Base-by-base conservation (phyloP, 2,329 filamentous ascomycete genomes). In the Fusarium oxysporum region DNA sequence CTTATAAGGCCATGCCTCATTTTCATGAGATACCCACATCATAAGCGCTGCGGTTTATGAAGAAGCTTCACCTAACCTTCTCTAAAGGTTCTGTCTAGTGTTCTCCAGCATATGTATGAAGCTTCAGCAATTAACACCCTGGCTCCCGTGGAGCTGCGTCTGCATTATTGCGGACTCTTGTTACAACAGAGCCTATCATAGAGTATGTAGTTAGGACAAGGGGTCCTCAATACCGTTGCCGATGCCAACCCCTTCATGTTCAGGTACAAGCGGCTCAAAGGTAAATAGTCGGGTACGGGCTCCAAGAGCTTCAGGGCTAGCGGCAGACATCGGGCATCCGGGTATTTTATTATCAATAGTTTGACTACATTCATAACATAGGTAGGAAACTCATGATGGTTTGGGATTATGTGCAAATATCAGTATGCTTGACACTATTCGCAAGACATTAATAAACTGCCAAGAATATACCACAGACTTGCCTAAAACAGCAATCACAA, bases 151-250 rank as follows among this genome's bases (percentile, higher is more conserved):
- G 54, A 63, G 54, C 37, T 53, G 57, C 47, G 59, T 54, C 50
- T 71, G 33, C 48, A 32, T 63, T 50, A 32, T 54, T 50, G 53
- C 53, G 28, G 65, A 38, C 43, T 66, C 55, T 65, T 64, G n/a
- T 54, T 51, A 58, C 47, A 76, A 33, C 62, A 76, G 75, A 74
- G 55, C 73, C 75, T 77, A 75, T 77, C 70, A 53, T 37, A 37
- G 23, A 16, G 8, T 6, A 5, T n/a, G 58, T 63, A 62, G 63
- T 47, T 57, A 68, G 51, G 68, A 65, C 67, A 76, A 62, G 68
- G 73, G 62, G 37, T 60, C 56, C 28, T 60, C 50, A 33, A 66
- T 50, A 30, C 28, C 35, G 33, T 43, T 68, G 38, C 51, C 53
- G 51, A 72, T 73, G 58, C 66, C 73, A 72, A 71, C 38, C 54